A percentile compares a stretch with the other conserved stretches of the same genome.
Conservation (phyloP, 1,284 basidiomycete species). For the Apiotrichum domesticum region DNA sequence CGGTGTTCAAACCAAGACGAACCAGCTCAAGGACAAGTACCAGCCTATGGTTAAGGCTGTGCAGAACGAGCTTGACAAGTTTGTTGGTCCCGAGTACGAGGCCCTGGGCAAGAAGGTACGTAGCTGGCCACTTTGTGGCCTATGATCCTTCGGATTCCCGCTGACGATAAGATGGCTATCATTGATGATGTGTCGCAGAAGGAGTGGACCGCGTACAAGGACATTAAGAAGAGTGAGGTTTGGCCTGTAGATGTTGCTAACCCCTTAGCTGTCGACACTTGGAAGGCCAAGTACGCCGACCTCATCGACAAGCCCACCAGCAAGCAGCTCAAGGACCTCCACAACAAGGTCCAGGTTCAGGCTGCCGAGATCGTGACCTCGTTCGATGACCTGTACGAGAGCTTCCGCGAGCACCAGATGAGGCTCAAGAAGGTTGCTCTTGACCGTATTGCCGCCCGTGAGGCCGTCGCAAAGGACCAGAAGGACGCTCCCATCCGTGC, state of each 20-base stretch:
- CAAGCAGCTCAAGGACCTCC: constrained; percentile 19
- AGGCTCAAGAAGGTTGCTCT: constrained; percentile 27
- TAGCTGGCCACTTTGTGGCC: background rate
- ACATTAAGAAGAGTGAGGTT: constrained; percentile 18
- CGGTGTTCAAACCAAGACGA: constrained; percentile 21
- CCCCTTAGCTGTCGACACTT: constrained; percentile 14
- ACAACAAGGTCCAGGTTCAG: constrained; percentile 14
- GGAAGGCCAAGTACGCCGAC: constrained; percentile 28
- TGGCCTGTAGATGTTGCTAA: background rate
- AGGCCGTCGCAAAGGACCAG: constrained; percentile 12
- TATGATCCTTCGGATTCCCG: background rate
- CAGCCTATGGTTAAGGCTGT: constrained; percentile 21
- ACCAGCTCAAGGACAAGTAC: constrained; percentile 16
- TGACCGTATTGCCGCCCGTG: constrained; percentile 33
- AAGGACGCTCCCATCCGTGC: background rate
- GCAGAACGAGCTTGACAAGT: constrained; percentile 22
- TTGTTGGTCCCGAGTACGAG: constrained; percentile 28
- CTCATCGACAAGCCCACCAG: constrained; percentile 22
- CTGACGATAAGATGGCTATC: background rate
- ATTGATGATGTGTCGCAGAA: constrained; percentile 20
- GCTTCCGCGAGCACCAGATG: constrained; percentile 24
- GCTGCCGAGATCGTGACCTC: constrained; percentile 25
- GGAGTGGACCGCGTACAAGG: constrained; percentile 38
- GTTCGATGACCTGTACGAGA: constrained; percentile 35
- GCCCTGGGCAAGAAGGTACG: constrained; percentile 32